Percentiles rank a stretch among this genome's conserved stretches.
phyloP scores from a whole-genome alignment of 805 yeast species.

The Candida multigemmis region DNA sequence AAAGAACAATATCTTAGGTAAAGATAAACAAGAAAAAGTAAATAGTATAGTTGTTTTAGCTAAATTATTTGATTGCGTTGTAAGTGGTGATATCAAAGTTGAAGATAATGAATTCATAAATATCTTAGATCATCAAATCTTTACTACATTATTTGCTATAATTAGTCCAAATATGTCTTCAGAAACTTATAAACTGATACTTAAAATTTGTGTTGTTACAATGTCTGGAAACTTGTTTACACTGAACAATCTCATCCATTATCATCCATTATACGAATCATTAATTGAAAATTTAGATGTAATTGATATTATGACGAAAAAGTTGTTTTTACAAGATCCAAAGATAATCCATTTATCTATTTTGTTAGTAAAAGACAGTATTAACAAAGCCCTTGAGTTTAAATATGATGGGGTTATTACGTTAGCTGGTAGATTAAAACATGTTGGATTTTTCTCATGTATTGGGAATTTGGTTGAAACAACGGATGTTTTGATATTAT shows the following conservation, averaged over 20 bases:
- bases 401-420: conserved; percentile 34
- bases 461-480: conserved; percentile 32
- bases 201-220: conserved; percentile 32
- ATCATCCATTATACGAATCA: conserved; percentile 26
- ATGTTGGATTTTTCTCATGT: conserved; percentile 36
- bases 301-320: conserved; percentile 33
- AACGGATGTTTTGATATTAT: conserved; percentile 21
- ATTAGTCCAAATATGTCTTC: conserved; percentile 32
- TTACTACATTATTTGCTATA: conserved; percentile 31
- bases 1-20: conserved; percentile 33
- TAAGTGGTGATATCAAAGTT: conserved; percentile 29
- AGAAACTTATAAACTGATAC: conserved; percentile 36
- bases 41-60: conserved; percentile 48
- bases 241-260: conserved; percentile 24
- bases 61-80: conserved; percentile 36
- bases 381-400: conserved; percentile 32
- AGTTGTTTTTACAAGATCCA: conserved; percentile 33
- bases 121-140: conserved; percentile 31
- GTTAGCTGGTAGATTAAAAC: conserved; percentile 37
- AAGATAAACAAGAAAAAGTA: conserved; percentile 40
- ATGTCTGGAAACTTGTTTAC: conserved; percentile 36
- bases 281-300: conserved; percentile 30
- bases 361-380: conserved; percentile 36
- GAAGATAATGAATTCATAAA: conserved; percentile 20
- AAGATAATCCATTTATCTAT: conserved; percentile 35